Evolutionary conservation across 441 rosid species (phyloP).

Genomic region (Raphanus hybrid): DNA sequence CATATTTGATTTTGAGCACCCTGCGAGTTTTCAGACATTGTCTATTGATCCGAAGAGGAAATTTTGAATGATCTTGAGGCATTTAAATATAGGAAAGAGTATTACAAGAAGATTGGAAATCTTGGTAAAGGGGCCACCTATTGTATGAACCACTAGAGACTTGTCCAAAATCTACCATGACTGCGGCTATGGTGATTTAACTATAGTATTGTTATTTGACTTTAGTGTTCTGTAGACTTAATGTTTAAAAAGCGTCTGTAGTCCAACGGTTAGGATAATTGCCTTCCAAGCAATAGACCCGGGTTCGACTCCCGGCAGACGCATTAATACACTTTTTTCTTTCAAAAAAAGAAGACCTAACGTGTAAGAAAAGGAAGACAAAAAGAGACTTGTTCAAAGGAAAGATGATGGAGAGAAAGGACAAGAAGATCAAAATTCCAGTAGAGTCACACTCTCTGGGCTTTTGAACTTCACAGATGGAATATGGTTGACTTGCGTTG

Average conservation of each 20-base stretch:
- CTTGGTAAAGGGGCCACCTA: constrained; percentile 74
- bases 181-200: constrained; percentile 77
- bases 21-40: constrained; percentile 55
- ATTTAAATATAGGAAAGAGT: constrained; percentile 33
- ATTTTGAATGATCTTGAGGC: constrained; percentile 38
- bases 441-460: background rate
- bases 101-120: constrained; percentile 64
- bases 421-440: too few species aligned
- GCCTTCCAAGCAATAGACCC: constrained; percentile 96
- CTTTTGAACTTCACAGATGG: background rate
- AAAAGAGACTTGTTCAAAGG: constrained; percentile 24
- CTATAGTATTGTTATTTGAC: constrained; percentile 27
- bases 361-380: constrained; percentile 63
- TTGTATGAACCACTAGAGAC: constrained; percentile 75
- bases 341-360: constrained; percentile 43
- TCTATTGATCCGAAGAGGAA: constrained; percentile 71
- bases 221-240: too few species aligned
- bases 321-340: background rate
- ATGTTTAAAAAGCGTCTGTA: constrained; percentile 58
- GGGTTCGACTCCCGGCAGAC: constrained; percentile 92
- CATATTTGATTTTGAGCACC: constrained; percentile 46
- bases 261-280: constrained; percentile 99
- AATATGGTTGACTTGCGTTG: constrained; percentile 43
- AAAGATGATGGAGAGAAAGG: constrained; percentile 24
- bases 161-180: constrained; percentile 71